Evolutionary conservation across 2,329 filamentous ascomycete genomes (phyloP).

Genomic region (Tolypocladium tropicale): DNA sequence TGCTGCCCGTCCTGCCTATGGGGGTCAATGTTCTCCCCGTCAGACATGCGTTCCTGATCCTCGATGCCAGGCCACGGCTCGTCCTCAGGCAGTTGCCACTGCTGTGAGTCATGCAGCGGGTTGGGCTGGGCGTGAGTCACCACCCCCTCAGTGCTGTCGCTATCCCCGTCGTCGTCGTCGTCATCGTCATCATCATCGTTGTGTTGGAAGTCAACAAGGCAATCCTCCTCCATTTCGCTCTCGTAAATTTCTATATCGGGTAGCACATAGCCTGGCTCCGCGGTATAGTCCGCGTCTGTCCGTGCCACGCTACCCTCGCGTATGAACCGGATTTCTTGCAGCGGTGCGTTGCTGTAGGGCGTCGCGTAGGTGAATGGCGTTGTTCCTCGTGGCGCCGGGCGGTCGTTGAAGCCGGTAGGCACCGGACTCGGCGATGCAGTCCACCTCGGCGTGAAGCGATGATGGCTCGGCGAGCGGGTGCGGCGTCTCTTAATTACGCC

Average conservation of each 20-base stretch:
- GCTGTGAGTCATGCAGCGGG: constrained; percentile 13
- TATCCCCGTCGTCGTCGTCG: constrained; percentile 12
- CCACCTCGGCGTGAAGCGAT: constrained; percentile 45
- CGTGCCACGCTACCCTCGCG: constrained; percentile 18
- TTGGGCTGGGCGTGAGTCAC: constrained; percentile 14
- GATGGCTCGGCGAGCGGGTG: constrained; percentile 46
- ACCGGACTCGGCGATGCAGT: constrained; percentile 38
- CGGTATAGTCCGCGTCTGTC: constrained; percentile 16
- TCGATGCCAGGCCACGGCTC: constrained; percentile 48
- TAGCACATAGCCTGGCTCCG: constrained; percentile 25
- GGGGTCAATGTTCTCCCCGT: constrained; percentile 43
- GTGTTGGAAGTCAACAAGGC: constrained; percentile 15
- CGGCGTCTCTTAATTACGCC: constrained; percentile 38
- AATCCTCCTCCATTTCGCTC: constrained; percentile 24
- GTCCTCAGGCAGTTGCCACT: constrained; percentile 36
- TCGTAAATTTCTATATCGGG: constrained; percentile 26
- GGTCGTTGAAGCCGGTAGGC: constrained; percentile 22
- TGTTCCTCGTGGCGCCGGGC: constrained; percentile 18
- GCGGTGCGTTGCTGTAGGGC: constrained; percentile 54
- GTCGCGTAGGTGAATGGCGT: constrained; percentile 67
- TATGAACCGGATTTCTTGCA: constrained; percentile 26
- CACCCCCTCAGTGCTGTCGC: constrained; percentile 14
- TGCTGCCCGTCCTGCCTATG: constrained; percentile 12
- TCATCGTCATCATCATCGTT: constrained; percentile 14
- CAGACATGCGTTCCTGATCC: constrained; percentile 32